Base-by-base conservation (phyloP, 805 yeast genomes). In the Saccharomycopsis sp. region DNA sequence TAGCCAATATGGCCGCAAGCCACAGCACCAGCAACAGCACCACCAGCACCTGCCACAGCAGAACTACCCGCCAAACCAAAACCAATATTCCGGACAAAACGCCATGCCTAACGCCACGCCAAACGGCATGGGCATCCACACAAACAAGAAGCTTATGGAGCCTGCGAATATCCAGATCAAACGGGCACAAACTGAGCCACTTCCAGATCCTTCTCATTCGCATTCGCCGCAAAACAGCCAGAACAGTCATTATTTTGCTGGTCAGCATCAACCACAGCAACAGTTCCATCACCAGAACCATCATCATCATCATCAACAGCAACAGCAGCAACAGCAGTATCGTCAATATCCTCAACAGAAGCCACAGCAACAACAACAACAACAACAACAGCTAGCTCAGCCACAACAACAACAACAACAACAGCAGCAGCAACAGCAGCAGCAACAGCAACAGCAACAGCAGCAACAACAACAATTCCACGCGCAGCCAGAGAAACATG, bases 1-100 rank as follows among this genome's bases (percentile, higher is more conserved):
- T 65, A 34, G 41, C 60, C n/a, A 65, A 60, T 52, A 67, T 55
- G 62, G 64, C 25, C 64, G 62, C 25, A 70, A 68, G 52, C 63
- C 68, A 17, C 69, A 69, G 53, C 70, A 66, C 34, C 71, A 69
- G 17, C 58, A 54, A 17, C 56, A 54, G 14, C 52, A 55, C 25
- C 44, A 53, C 23, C 25, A 25, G 52, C 44, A 55, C 57, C 55
- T 61, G 59, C 50, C 29, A 49, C 56, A 53, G 24, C 56, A 35
- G n/a, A 52, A 47, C 15, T 56, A 35, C 25, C 53, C 24, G 12
- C 44, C 42, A 22, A 57, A 12, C 15, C 51, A 56, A 47, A 61
- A 52, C 23, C 49, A 53, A 22, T 22, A 35, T 7, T 44, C 22
- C 22, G 9, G 8, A 7, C 49, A 44, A 35, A 8, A 35, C 8